Conservation (phyloP, 352 stramenopile genomes). For the Pythium aquatile region DNA sequence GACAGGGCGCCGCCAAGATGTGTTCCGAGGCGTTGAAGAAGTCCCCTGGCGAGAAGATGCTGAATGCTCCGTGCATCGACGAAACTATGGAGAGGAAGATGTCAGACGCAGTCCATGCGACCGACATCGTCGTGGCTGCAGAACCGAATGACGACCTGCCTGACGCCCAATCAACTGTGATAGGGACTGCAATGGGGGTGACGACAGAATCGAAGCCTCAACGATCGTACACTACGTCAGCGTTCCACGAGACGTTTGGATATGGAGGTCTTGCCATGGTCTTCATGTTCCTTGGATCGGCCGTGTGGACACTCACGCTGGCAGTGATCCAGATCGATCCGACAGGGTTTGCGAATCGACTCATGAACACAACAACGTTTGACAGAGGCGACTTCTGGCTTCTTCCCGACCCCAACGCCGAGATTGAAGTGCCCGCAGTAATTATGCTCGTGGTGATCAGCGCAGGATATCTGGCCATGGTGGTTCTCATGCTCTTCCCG, state of each 20-base stretch:
- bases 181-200: neutral
- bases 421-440: conserved; percentile 24
- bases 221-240: conserved; percentile 16
- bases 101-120: neutral
- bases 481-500: conserved; percentile 33
- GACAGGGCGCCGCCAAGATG: too few relatives aligned
- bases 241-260: conserved; percentile 28
- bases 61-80: too few relatives aligned
- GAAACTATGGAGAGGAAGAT: neutral
- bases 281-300: conserved; percentile 34
- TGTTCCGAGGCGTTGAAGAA: too few relatives aligned
- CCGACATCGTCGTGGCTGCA: neutral
- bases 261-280: conserved; percentile 37
- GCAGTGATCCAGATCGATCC: conserved; percentile 40
- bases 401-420: conserved; percentile 26
- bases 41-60: too few relatives aligned
- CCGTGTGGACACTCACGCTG: conserved; percentile 32
- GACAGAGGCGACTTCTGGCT: conserved; percentile 52
- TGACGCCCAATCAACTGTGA: neutral
- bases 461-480: conserved; percentile 34
- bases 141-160: neutral
- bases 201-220: neutral
- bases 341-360: conserved; percentile 30
- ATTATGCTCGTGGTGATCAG: conserved; percentile 34
- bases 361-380: conserved; percentile 43